A percentile compares a stretch with the other conserved stretches of the same genome.
These are phyloP conservation scores for Boletus reticulatus DNA, from an alignment of 768 basidiomycete species.

Conservation along the genomic window DNA sequence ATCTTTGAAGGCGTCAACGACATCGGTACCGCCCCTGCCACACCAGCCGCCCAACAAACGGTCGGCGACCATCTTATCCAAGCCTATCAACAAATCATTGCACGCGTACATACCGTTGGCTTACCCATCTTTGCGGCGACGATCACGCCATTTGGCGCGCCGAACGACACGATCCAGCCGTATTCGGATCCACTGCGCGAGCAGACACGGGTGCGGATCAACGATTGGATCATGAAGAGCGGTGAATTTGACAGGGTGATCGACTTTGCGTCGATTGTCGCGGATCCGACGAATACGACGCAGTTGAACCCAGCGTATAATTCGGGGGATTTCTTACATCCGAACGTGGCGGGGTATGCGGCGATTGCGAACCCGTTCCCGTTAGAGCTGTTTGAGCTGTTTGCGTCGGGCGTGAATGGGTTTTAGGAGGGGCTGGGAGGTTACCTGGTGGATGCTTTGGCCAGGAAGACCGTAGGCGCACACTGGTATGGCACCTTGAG, in stretches of 20 bases:
- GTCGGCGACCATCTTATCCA: conserved; percentile 5
- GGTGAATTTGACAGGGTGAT: conserved; percentile 1
- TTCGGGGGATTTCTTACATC: conserved; percentile 1
- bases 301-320: background rate
- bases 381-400: background rate
- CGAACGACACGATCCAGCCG: background rate
- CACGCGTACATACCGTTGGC: background rate
- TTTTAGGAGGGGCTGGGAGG: background rate
- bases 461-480: too few relatives aligned
- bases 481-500: too few relatives aligned
- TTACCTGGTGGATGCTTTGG: too few relatives aligned
- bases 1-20: conserved; percentile 13
- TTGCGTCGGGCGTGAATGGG: background rate
- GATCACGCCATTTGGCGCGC: background rate
- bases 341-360: conserved; percentile 3
- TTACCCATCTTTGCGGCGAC: conserved; percentile 6
- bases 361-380: conserved; percentile 1
- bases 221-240: background rate
- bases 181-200: background rate
- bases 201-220: conserved; percentile 1
- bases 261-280: conserved; percentile 7
- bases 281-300: conserved; percentile 4
- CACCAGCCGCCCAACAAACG: background rate
- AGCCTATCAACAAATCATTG: background rate
- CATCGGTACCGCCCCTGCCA: background rate